phyloP scores from a whole-genome alignment of 805 yeast species.

The Candida pseudoglaebosa region DNA sequence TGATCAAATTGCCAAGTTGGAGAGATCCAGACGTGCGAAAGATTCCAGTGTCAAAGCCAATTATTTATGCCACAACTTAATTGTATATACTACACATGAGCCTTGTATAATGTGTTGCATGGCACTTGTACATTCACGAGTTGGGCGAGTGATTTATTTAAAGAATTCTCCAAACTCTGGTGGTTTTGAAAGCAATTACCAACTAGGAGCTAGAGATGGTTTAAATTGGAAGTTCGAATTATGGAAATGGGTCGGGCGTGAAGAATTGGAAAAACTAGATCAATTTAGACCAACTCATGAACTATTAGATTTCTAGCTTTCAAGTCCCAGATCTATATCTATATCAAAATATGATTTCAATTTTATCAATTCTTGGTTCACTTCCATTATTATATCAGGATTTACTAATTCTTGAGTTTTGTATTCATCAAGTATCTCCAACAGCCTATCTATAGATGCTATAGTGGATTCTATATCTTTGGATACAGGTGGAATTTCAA shows the following conservation, averaged over 20 bases:
- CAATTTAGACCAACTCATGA: neutral
- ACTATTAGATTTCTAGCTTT: neutral
- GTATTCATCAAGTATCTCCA: neutral
- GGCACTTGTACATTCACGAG: slow-evolving; percentile 92
- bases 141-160: slow-evolving; percentile 63
- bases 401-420: neutral
- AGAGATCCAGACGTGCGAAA: slow-evolving; percentile 34
- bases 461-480: neutral
- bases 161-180: slow-evolving; percentile 36
- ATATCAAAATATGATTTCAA: neutral
- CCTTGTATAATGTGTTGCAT: slow-evolving; percentile 96
- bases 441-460: neutral
- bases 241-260: slow-evolving; percentile 62
- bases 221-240: slow-evolving; percentile 87
- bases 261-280: slow-evolving; percentile 10
- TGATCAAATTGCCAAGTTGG: slow-evolving; percentile 55
- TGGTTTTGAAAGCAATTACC: slow-evolving; percentile 62
- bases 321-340: neutral
- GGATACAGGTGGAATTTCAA: neutral
- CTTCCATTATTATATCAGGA: neutral
- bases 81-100: slow-evolving; percentile 88
- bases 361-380: neutral
- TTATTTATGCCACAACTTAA: slow-evolving; percentile 72
- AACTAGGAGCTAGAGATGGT: slow-evolving; percentile 68
- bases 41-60: slow-evolving; percentile 8